Evolutionary conservation across 441 rosid species (phyloP).

Genomic region (Gossypium aridum): DNA sequence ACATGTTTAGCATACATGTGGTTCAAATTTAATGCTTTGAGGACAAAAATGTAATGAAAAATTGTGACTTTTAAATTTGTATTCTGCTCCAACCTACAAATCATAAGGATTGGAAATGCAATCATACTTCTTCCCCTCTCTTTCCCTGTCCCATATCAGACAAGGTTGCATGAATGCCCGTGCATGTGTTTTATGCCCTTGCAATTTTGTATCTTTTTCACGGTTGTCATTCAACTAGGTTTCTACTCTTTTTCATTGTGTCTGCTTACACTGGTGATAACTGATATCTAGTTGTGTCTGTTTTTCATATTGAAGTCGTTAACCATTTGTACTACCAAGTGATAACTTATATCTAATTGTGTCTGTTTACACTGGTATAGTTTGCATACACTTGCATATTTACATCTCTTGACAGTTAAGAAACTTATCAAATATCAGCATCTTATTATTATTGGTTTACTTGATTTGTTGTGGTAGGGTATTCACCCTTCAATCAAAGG

Average conservation of each 20-base stretch:
- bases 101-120: background rate
- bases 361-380: background rate
- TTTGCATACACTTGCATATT: background rate
- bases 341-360: background rate
- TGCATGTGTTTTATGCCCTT: background rate
- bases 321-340: background rate
- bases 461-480: conserved; percentile 48
- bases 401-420: background rate
- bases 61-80: background rate
- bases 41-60: background rate
- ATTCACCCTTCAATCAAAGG: conserved; percentile 90
- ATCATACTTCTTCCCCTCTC: background rate
- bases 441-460: background rate
- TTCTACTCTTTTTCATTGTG: background rate
- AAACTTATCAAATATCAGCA: background rate
- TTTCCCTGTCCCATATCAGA: background rate
- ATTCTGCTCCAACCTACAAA: background rate
- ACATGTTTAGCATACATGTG: background rate
- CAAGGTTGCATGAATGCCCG: background rate
- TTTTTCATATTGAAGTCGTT: background rate
- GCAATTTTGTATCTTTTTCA: background rate
- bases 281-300: no score
- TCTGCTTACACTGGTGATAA: no score
- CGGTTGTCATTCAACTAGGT: background rate
- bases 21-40: background rate